Percentiles rank a stretch among this genome's conserved stretches.
These are phyloP conservation scores for Jaminaea rosea DNA, from an alignment of 1,284 basidiomycete genomes.

Conservation along the genomic window DNA sequence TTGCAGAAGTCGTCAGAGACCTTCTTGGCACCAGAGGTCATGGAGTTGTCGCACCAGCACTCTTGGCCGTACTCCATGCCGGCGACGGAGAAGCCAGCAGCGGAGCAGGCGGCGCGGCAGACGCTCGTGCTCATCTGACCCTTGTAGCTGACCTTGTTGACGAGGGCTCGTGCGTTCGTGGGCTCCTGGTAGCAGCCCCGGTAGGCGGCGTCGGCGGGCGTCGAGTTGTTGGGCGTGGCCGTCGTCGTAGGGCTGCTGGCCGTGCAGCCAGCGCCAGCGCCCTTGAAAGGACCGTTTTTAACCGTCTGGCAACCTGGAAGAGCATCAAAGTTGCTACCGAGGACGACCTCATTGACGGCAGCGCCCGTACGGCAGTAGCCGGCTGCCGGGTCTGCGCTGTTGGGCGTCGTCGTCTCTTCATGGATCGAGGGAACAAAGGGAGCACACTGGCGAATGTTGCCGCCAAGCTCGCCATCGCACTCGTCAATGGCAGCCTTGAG, in stretches of 20 bases:
- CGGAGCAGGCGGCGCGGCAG: constrained; percentile 6
- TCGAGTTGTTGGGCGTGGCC: neutral
- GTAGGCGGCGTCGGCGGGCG: constrained; percentile 3
- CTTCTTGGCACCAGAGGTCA: neutral
- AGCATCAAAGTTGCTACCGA: constrained; percentile 4
- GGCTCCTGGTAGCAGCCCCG: constrained; percentile 11
- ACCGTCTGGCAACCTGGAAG: constrained; percentile 26
- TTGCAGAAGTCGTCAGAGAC: constrained; percentile 26
- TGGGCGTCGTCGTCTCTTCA: constrained; percentile 1
- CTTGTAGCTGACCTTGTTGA: neutral
- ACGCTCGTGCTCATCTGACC: neutral
- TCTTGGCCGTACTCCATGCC: constrained; percentile 19
- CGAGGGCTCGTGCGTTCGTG: constrained; percentile 1
- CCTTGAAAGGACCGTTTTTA: constrained; percentile 20
- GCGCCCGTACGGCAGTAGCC: neutral
- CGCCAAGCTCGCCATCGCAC: constrained; percentile 50
- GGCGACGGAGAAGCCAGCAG: constrained; percentile 5
- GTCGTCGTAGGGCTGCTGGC: neutral
- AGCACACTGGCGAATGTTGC: constrained; percentile 51
- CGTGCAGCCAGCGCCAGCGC: constrained; percentile 9
- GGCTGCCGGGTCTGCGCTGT: constrained; percentile 10
- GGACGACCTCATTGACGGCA: neutral
- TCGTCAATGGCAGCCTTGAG: constrained; percentile 54
- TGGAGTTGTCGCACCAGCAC: constrained; percentile 43
- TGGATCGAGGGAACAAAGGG: constrained; percentile 17